Base-by-base conservation (phyloP, 768 basidiomycete genomes). In the Tulasnella sp. region DNA sequence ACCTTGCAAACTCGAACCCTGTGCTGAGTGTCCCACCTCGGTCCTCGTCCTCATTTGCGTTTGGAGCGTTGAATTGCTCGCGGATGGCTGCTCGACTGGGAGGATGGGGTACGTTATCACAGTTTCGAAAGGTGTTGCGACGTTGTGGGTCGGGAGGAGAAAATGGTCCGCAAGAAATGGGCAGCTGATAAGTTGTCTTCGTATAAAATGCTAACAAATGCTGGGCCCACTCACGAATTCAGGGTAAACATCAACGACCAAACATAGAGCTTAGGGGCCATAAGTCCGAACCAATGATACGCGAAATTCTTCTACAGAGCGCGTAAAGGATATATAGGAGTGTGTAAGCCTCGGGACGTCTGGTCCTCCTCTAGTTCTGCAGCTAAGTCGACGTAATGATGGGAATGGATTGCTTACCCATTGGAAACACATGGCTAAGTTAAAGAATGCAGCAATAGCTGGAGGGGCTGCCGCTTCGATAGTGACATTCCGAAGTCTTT, bases 401-500 rank as follows among this genome's bases (percentile, higher is more conserved):
- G 31, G 16, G 48, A 28, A 20, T 14, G 76, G 7, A 9, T 37
- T 69, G 18, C 64, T 50, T 20, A 77, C 76, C 76, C 28, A 44
- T 31, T 2, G n/a, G 34, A 77, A 28, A 34, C 28, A 77, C 3
- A 77, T 9, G 18, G 28, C 40, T 16, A 77, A 22, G 40, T 77
- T 77, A 14, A 77, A 50, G 24, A 28, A 24, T 11, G 76, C 76
- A 22, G 31, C 46, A 14, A 77, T 34, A 20, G 54, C 46, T 14
- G 76, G 76, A 54, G 76, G 76, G 40, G 48, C 48, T 14, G 76
- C 76, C 7, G 76, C 46, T 54, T 77, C 76, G 12, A 42, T 22
- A 5, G 76, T 77, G 7, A 77, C 48, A 14, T 42, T 50, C 0
- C 41, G 46, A n/a, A 77, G 76, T 60, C 54, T 28, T 16, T 69